phyloP scores from a whole-genome alignment of 495 filamentous ascomycete species.

The Hypomontagnella monticulosa region DNA sequence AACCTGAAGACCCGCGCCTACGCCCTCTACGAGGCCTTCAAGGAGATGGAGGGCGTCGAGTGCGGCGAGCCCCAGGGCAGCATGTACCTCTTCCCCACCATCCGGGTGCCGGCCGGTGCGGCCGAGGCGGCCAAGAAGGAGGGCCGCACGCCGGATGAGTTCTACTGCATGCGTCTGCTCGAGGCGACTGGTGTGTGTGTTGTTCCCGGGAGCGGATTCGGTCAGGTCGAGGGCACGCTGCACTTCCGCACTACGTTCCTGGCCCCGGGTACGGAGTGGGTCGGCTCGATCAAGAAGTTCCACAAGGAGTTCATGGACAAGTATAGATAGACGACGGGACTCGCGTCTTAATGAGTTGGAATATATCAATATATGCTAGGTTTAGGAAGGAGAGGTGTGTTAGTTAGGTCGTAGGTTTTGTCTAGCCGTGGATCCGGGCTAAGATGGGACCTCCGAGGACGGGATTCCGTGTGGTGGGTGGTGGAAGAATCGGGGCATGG shows the following conservation, averaged over 20 bases:
- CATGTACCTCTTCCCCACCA: slow-evolving; percentile 99
- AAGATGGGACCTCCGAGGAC: too few species aligned
- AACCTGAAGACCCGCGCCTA: slow-evolving; percentile 79
- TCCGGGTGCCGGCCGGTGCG: slow-evolving; percentile 79
- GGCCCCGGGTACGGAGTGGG: slow-evolving; percentile 95
- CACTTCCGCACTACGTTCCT: slow-evolving; percentile 98
- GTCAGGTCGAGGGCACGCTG: slow-evolving; percentile 88
- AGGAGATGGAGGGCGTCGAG: slow-evolving; percentile 93
- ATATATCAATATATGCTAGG: neutral
- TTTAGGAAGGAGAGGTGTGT: neutral
- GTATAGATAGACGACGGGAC: slow-evolving; percentile 57
- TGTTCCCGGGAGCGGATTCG: slow-evolving; percentile 91
- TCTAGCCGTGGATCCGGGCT: too few species aligned
- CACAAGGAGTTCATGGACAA: slow-evolving; percentile 91
- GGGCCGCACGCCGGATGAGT: slow-evolving; percentile 84
- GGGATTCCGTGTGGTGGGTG: too few species aligned
- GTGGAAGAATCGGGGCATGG: too few species aligned
- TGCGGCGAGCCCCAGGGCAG: slow-evolving; percentile 87
- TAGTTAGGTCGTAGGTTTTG: too few species aligned
- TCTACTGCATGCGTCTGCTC: slow-evolving; percentile 88
- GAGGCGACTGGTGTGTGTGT: slow-evolving; percentile 97
- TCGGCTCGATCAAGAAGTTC: slow-evolving; percentile 86
- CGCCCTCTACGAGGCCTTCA: slow-evolving; percentile 88
- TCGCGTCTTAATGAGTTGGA: neutral
- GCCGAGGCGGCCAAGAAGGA: slow-evolving; percentile 76